Percentiles rank a stretch among this genome's conserved stretches.
phyloP scores from a whole-genome alignment of 345 rosid genomes.

The Noccaea bulbosa region DNA sequence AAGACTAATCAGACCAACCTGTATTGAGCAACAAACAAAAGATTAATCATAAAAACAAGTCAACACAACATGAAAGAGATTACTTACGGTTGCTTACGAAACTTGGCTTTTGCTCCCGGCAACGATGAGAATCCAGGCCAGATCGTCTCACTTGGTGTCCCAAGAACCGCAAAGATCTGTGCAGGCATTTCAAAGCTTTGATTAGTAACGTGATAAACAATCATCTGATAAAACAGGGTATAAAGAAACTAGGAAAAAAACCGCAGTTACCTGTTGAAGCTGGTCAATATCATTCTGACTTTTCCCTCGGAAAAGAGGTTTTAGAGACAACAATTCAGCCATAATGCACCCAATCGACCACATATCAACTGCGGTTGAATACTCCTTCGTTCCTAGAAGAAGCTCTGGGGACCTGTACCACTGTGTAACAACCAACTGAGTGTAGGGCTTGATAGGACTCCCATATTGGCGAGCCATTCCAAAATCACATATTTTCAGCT shows the following conservation, averaged over 20 bases:
- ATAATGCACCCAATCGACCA: slow-evolving; percentile 96
- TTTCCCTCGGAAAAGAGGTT: slow-evolving; percentile 74
- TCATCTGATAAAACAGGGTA: slow-evolving; percentile 1
- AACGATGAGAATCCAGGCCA: slow-evolving; percentile 75
- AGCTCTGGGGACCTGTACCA: slow-evolving; percentile 96
- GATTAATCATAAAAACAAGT: neutral
- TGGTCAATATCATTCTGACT: slow-evolving; percentile 64
- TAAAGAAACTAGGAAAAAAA: neutral
- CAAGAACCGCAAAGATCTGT: slow-evolving; percentile 79
- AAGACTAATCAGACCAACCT: slow-evolving; percentile 27
- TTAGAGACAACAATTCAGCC: slow-evolving; percentile 75
- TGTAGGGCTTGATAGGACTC: slow-evolving; percentile 78
- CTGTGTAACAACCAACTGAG: slow-evolving; percentile 75
- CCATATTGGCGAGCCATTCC: slow-evolving; percentile 90
- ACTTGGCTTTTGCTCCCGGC: slow-evolving; percentile 75
- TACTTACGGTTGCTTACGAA: slow-evolving; percentile 69
- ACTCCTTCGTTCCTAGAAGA: slow-evolving; percentile 71
- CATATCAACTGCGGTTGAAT: slow-evolving; percentile 91
- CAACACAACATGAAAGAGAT: neutral
- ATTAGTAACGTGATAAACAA: slow-evolving; percentile 14
- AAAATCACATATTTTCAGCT: slow-evolving; percentile 80
- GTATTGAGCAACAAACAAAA: neutral
- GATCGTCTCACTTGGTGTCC: slow-evolving; percentile 67
- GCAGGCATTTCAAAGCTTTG: slow-evolving; percentile 11
- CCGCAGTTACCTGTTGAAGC: slow-evolving; percentile 61